Evolutionary conservation across 176 grass and related monocot species (phyloP), one percentile per base, ranked within the genome.

Genomic region (Guadua angustifolia): DNA sequence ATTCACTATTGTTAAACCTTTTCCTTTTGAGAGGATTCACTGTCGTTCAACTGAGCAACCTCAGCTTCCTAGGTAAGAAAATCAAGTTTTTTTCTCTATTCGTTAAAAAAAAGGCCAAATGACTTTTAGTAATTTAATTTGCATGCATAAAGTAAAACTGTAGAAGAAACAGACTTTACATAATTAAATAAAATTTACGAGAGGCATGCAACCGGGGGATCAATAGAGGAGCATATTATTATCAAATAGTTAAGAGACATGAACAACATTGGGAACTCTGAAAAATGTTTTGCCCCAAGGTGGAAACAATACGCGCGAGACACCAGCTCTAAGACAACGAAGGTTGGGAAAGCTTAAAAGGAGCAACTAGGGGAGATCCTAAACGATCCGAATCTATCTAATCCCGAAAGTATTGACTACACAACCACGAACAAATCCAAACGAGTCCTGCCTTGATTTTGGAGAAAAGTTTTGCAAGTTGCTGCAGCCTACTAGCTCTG

Each of bases 301-400:
- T 26, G 60, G 50, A 39, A 84, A 61, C 76, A 75, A 26, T 69
- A 85, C 76, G 77, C 81, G 69, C 69, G 69, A 51, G 29, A 26
- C 43, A 26, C 85, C 72, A 71, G 53, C 43, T 71, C 26, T 56
- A 36, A 69, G 64, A 79, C 45, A 68, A 19, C 7, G 6, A 59
- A 60, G 29, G 69, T 68, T 68, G 63, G 82, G 43, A 35, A 81
- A 35, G 16, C n/a, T 77, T 70, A 10, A 59, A 62, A 25, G 53
- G 15, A 7, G 25, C 88, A 71, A 86, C 25, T 77, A 77, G 88
- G 78, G 86, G 55, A 18, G 58, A 82, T 85, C 73, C 42, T 64
- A 24, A 64, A 73, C 65, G 56, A 86, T 86, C 66, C 55, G 40
- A 78, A 82, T 82, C 88, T 82, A 57, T 90, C 72, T 42, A 66